Evolutionary conservation across 1,284 basidiomycete species (phyloP), one percentile per base, ranked within the genome.

Genomic region (Cryptococcus sp.): DNA sequence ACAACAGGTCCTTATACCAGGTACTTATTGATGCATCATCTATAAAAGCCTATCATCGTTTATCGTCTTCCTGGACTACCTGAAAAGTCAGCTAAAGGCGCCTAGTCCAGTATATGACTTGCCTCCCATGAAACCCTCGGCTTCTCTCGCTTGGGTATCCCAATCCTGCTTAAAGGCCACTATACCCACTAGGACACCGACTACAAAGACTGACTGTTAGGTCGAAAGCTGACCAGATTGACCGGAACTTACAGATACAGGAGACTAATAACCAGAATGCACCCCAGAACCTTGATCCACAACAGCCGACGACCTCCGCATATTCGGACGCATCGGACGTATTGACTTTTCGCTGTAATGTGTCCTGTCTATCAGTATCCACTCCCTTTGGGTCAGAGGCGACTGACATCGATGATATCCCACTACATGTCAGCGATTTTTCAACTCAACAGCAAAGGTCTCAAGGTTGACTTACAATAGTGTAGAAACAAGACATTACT

Each of bases 401-500:
- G 47, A 53, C 67, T 55, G 36, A 71, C 60, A 83, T 88, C 88
- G 49, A 91, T 79, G 52, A 93, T 85, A 64, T 93, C 90, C 88
- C 89, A 93, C 16, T 72, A 44, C 85, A 78, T 82, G 45, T 59
- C 40, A 60, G 59, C 47, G 1, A 10, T 32, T 7, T 19, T 14
- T 16, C 21, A n/a, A n/a, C n/a, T n/a, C n/a, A n/a, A n/a, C 4
- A 41, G n/a, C n/a, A 28, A 28, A 18, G 23, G 46, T n/a, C 24
- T 36, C 34, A 28, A 48, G 11, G 11, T 2, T 2, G 9, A 55
- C 68, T 63, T 36, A 72, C 70, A 32, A 76, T 67, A 4, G 69
- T 66, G 66, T 94, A 93, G 74, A 94, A 79, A 71, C 87, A 87
- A 7, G 85, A 88, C 91, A 93, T 93, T 59, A 93, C 88, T n/a